Conservation (phyloP, 257 asterid genomes). For the Solanum phureja region DNA sequence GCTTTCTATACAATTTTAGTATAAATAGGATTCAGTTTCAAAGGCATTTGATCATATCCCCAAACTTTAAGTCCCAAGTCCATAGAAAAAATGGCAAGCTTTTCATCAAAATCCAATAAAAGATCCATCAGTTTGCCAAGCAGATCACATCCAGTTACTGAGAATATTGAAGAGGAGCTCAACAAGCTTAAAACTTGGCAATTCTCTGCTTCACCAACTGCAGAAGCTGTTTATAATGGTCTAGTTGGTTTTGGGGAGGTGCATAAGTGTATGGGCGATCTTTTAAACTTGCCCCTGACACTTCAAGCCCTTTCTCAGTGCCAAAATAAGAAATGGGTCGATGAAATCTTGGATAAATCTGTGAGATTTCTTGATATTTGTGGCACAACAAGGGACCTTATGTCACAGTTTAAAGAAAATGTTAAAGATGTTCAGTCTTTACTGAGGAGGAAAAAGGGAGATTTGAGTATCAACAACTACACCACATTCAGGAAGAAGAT, state of each 20-base stretch:
- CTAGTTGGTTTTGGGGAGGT: slow-evolving; percentile 1
- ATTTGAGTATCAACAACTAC: background rate
- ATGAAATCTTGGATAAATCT: background rate
- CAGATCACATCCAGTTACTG: slow-evolving; percentile 23
- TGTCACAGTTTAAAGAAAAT: background rate
- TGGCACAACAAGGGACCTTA: background rate
- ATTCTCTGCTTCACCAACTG: background rate
- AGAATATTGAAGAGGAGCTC: slow-evolving; percentile 19
- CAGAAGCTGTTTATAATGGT: background rate
- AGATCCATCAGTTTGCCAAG: slow-evolving; percentile 27
- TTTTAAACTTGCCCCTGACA: slow-evolving; percentile 6
- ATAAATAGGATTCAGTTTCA: background rate
- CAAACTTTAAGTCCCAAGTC: background rate
- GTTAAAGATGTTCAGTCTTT: background rate
- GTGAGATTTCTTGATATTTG: slow-evolving; percentile 8
- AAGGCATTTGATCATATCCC: background rate
- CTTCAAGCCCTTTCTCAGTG: slow-evolving; percentile 1
- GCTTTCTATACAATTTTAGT: background rate
- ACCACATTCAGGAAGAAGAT: slow-evolving; percentile 7
- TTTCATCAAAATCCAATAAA: slow-evolving; percentile 5
- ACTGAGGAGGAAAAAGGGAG: slow-evolving; percentile 1
- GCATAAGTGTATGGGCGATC: background rate
- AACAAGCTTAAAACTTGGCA: slow-evolving; percentile 5
- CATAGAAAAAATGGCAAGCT: slow-evolving; percentile 5
- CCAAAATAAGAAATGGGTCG: slow-evolving; percentile 4